Evolutionary conservation across 2,329 filamentous ascomycete species (phyloP).

Genomic region (Pseudocercospora pini-densiflorae): DNA sequence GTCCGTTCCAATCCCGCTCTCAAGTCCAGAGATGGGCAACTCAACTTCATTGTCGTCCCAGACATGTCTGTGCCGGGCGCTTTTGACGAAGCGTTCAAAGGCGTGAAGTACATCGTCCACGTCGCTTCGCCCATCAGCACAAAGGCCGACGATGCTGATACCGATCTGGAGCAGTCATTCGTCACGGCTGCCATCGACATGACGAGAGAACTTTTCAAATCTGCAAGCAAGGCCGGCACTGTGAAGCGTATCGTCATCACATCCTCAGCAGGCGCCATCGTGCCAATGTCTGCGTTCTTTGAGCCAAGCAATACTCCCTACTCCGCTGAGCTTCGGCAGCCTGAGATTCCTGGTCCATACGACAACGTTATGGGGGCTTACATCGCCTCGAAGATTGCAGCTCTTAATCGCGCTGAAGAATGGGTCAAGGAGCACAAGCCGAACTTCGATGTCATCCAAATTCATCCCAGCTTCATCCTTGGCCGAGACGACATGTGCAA

Average conservation of each 20-base stretch:
- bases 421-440: slow-evolving; percentile 34
- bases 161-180: slow-evolving; percentile 15
- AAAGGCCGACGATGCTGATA: slow-evolving; percentile 8
- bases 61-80: slow-evolving; percentile 38
- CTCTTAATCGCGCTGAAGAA: slow-evolving; percentile 29
- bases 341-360: slow-evolving; percentile 28
- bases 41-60: slow-evolving; percentile 42
- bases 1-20: slow-evolving; percentile 30
- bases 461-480: slow-evolving; percentile 37
- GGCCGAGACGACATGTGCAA: slow-evolving; percentile 39
- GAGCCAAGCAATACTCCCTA: slow-evolving; percentile 14
- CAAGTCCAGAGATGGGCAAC: slow-evolving; percentile 21
- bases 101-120: slow-evolving; percentile 38
- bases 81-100: slow-evolving; percentile 41
- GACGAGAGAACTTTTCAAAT: slow-evolving; percentile 44
- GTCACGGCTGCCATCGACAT: slow-evolving; percentile 40
- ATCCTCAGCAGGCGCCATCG: slow-evolving; percentile 30
- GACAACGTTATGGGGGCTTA: slow-evolving; percentile 30
- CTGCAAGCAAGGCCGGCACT: slow-evolving; percentile 40
- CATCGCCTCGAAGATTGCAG: slow-evolving; percentile 34
- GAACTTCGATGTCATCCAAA: slow-evolving; percentile 37
- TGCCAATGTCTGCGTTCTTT: slow-evolving; percentile 18
- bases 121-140: slow-evolving; percentile 35
- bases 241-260: slow-evolving; percentile 53
- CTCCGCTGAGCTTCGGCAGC: slow-evolving; percentile 20